These are phyloP conservation scores for Globisporangium lucens DNA, from an alignment of 352 stramenopile genomes.

Conservation along the genomic window DNA sequence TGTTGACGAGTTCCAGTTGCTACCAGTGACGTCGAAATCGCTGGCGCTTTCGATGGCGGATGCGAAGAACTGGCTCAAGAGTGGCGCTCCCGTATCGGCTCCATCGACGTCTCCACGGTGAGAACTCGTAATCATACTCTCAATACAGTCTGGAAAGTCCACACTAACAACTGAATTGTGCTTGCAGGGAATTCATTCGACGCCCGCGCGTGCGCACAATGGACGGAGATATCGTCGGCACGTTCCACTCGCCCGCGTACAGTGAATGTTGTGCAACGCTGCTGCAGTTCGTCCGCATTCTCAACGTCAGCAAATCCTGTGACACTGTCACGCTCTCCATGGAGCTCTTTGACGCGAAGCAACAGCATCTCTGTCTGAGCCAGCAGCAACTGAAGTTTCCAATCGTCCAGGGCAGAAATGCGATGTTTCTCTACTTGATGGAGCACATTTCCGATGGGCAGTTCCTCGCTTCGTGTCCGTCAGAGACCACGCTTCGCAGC, in stretches of 20 bases:
- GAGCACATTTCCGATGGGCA: conserved; percentile 47
- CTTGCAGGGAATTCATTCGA: conserved; percentile 50
- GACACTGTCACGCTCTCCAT: conserved; percentile 60
- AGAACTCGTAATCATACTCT: background rate
- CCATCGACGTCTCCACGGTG: conserved; percentile 4
- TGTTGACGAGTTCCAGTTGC: conserved; percentile 17
- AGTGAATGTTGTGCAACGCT: conserved; percentile 35
- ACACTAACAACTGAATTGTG: background rate
- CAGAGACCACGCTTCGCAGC: conserved; percentile 29
- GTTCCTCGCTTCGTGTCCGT: conserved; percentile 46
- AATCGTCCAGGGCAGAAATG: background rate
- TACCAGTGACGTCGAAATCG: conserved; percentile 7
- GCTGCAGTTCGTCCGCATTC: conserved; percentile 34
- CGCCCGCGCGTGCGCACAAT: conserved; percentile 38
- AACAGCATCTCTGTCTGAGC: background rate
- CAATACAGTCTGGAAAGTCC: background rate
- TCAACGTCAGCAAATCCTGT: conserved; percentile 70
- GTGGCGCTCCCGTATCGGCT: background rate
- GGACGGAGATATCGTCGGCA: conserved; percentile 50
- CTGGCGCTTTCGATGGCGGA: conserved; percentile 9
- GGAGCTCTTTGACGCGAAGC: conserved; percentile 28
- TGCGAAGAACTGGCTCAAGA: conserved; percentile 11
- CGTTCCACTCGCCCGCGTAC: conserved; percentile 52
- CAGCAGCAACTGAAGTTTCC: background rate
- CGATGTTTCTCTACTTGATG: conserved; percentile 39